A percentile compares a stretch with the other conserved stretches of the same genome.
These are phyloP conservation scores for Apiosordaria backusii DNA, from an alignment of 495 filamentous ascomycete genomes.

Conservation along the genomic window DNA sequence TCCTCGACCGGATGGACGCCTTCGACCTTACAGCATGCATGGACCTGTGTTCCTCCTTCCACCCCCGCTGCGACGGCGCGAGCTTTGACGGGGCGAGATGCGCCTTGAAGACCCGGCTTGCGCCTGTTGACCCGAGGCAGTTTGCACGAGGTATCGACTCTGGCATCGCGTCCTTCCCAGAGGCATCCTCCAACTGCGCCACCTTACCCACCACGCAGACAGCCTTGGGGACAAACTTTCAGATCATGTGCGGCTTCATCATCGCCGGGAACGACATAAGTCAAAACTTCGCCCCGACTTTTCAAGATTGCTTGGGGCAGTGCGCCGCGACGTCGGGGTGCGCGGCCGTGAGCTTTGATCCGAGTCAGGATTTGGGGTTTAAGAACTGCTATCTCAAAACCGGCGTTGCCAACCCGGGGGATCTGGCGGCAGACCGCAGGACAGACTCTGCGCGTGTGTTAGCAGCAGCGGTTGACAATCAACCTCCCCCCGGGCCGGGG, in stretches of 20 bases:
- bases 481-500: slow-evolving; percentile 7
- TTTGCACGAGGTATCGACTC: slow-evolving; percentile 28
- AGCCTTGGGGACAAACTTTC: slow-evolving; percentile 23
- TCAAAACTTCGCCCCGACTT: slow-evolving; percentile 34
- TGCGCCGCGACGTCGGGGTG: slow-evolving; percentile 30
- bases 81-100: slow-evolving; percentile 27
- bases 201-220: slow-evolving; percentile 19
- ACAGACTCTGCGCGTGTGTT: slow-evolving; percentile 31
- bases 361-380: slow-evolving; percentile 31
- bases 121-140: slow-evolving; percentile 14
- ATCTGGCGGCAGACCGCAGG: slow-evolving; percentile 19
- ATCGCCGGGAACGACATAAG: slow-evolving; percentile 31
- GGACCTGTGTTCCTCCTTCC: slow-evolving; percentile 34
- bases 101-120: slow-evolving; percentile 22
- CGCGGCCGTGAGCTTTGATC: slow-evolving; percentile 31
- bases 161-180: slow-evolving; percentile 30
- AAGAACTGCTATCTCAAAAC: slow-evolving; percentile 41
- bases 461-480: slow-evolving; percentile 7
- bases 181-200: slow-evolving; percentile 30
- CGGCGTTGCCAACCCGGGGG: slow-evolving; percentile 12
- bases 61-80: slow-evolving; percentile 35
- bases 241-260: slow-evolving; percentile 29
- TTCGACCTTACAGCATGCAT: slow-evolving; percentile 29
- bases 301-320: slow-evolving; percentile 35
- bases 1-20: slow-evolving; percentile 24